Evolutionary conservation across 371 early-diverging fungal genomes (phyloP).

Genomic region (Rhizopus microsporus): DNA sequence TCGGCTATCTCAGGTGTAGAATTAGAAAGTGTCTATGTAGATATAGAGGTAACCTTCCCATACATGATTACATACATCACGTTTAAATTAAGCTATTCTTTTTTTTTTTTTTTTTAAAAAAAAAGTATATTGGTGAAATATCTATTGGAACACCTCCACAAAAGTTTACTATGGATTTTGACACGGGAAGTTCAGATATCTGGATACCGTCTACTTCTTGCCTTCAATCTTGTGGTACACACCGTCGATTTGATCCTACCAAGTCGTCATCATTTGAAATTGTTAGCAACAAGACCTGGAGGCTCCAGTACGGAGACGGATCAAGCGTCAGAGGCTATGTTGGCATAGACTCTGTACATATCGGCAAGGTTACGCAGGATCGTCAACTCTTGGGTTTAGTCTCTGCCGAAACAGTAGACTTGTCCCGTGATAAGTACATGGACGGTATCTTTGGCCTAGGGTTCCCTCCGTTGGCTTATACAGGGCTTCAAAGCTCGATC

Average conservation of each 20-base stretch:
- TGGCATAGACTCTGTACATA: slow-evolving; percentile 42
- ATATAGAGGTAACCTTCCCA: slow-evolving; percentile 33
- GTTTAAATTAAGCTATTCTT: no score
- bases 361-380: slow-evolving; percentile 31
- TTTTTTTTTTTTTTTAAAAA: neutral
- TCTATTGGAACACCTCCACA: slow-evolving; percentile 60
- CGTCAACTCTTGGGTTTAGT: slow-evolving; percentile 33
- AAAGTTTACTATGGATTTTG: slow-evolving; percentile 52
- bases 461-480: slow-evolving; percentile 44
- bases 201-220: slow-evolving; percentile 51
- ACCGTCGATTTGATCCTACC: slow-evolving; percentile 27
- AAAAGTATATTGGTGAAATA: slow-evolving; percentile 52
- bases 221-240: slow-evolving; percentile 23
- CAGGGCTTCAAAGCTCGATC: slow-evolving; percentile 28
- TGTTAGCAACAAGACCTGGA: slow-evolving; percentile 31
- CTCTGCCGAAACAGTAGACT: slow-evolving; percentile 5
- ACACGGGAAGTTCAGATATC: slow-evolving; percentile 59
- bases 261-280: slow-evolving; percentile 22
- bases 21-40: slow-evolving; percentile 32
- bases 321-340: slow-evolving; percentile 47
- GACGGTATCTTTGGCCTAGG: slow-evolving; percentile 63
- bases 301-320: slow-evolving; percentile 53
- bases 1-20: slow-evolving; percentile 28
- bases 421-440: slow-evolving; percentile 34
- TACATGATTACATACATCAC: neutral